Base-by-base conservation (phyloP, 192 early-diverging fungal species). In the Rhizoclosmatium sp. region DNA sequence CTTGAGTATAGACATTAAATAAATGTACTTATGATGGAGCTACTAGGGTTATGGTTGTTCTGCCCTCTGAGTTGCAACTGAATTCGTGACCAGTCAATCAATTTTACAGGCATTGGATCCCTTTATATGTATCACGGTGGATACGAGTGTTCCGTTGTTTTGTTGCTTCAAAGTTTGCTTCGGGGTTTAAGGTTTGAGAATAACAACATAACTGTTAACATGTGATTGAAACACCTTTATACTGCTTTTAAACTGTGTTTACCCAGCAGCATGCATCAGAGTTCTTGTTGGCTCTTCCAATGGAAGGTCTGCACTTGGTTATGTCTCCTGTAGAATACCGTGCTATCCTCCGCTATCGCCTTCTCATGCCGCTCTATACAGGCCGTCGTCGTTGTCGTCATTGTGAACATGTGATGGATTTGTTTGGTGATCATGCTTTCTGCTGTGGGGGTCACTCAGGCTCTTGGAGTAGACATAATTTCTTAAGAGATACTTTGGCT, bases 91-190 rank as follows among this genome's bases (percentile, higher is more conserved):
- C 60, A 87, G 86, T 71, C 84, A 2, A 51, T 84, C 7, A 78
- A 81, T 40, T 61, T 86, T 23, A 80, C 76, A 21, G 84, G 86
- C 0, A 76, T 86, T 49, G 86, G 86, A 10, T n/a, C 76, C 1
- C 86, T 87, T 73, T 74, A 81, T 59, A 67, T 82, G 72, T 10
- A 79, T 81, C 23, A 58, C 51, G 4, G 42, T 31, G 9, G 76
- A 66, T 5, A 77, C 68, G 23, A 82, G 5, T 40, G 60, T 62
- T 5, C 76, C 81, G 4, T 31, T 46, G 51, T 40, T 87, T 87
- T 69, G 41, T 82, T 48, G 82, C 86, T 5, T 75, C 84, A 16
- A 82, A 80, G 47, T 60, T 54, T 82, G 66, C 66, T 87, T 10
- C 84, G 78, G 1, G 86, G 86, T 3, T 87, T 80, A 61, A 47